These are phyloP conservation scores for Pichia inconspicua DNA, from an alignment of 1,139 yeast genomes.

Conservation along the genomic window DNA sequence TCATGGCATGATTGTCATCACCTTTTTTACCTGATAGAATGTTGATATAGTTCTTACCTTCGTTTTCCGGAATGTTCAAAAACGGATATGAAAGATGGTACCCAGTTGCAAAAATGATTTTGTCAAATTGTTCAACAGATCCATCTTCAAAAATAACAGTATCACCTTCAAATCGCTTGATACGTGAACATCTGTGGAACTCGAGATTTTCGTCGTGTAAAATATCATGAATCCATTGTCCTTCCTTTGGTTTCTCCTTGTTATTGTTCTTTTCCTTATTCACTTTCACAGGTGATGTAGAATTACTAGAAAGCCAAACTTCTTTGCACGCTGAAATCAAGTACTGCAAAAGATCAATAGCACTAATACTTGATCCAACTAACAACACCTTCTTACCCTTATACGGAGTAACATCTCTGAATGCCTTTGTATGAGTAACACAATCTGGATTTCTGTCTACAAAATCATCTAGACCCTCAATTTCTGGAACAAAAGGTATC, in stretches of 20 bases:
- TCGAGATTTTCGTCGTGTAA: background rate
- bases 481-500: constrained; percentile 39
- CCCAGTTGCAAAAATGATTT: constrained; percentile 39
- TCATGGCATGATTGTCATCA: constrained; percentile 11
- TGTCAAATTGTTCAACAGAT: constrained; percentile 30
- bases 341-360: constrained; percentile 45
- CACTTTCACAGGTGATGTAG: background rate
- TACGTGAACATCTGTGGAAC: background rate
- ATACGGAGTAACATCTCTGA: constrained; percentile 31
- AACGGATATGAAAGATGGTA: constrained; percentile 36
- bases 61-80: constrained; percentile 20
- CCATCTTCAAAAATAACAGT: constrained; percentile 32
- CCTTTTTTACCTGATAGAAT: constrained; percentile 9
- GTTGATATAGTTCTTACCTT: constrained; percentile 17
- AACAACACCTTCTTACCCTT: constrained; percentile 38
- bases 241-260: background rate
- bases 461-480: constrained; percentile 36
- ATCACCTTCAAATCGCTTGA: background rate
- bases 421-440: constrained; percentile 37
- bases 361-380: constrained; percentile 45
- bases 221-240: background rate
- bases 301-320: background rate
- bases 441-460: constrained; percentile 32
- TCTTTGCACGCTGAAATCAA: constrained; percentile 28
- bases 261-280: background rate